Evolutionary conservation across 805 yeast genomes (phyloP), one percentile per base, ranked within the genome.

Genomic region (Phaffomyces opuntiae): DNA sequence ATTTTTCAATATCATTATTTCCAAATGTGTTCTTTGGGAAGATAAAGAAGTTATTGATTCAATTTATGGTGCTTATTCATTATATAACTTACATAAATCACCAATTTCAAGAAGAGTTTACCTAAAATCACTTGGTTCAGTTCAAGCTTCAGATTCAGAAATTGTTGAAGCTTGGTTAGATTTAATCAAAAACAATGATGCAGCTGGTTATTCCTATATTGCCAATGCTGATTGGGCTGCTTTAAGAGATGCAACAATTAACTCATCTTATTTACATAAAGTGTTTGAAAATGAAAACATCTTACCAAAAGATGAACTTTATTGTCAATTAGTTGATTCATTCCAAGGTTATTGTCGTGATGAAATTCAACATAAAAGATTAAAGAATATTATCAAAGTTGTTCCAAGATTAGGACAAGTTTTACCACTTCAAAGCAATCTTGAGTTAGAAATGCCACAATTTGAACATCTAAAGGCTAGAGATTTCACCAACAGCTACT

Each of bases 221-320:
- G 89, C 91, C 7, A 80, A 79, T 60, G 91, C 93, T 11, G 91
- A 84, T 65, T 85, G 91, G 91, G 83, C 87, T 36, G 84, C 91
- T 3, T 63, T 86, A 47, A 78, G 90, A 67, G 89, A 82, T 61
- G 87, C 91, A 19, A 85, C 93, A 5, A 46, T 56, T 36, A 56
- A 53, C 8, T 48, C 58, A 1, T 31, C 36, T 25, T 45, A 40
- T 26, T 34, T 45, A 32, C 39, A 40, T 24, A 37, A 45, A 24
- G 37, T 33, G 14, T 45, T 26, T 33, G 48, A 34, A 31, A 35
- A 45, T 24, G 17, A 36, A 13, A 24, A 16, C 12, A 24, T 9
- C 24, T 12, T 40, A 27, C 48, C 48, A 36, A 48, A 52, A 34
- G 51, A 51, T 24, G 53, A 48, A 43, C 42, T 59, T 2, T 59